Base-by-base conservation (phyloP, 345 rosid species). In the Hypericum perforatum region DNA sequence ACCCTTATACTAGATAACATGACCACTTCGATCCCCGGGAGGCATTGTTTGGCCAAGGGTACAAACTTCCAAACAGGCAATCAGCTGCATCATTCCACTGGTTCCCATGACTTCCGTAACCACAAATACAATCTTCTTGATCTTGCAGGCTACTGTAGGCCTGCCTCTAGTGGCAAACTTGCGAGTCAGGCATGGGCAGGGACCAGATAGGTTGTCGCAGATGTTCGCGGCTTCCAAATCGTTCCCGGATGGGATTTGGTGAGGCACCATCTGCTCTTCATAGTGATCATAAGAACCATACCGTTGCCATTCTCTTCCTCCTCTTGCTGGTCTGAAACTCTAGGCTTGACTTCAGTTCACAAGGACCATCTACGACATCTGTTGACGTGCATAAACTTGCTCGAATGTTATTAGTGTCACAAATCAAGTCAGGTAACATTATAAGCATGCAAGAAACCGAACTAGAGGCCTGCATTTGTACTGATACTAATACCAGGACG, bases 181-280 rank as follows among this genome's bases (percentile, higher is more conserved):
- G 32, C 68, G 58, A 32, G 60, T 64, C 42, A 75, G 69, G 53
- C 95, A 89, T 37, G 92, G 95, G 76, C 87, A 89, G 61, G 81
- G 81, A 14, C 95, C 94, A 8, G 76, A 83, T 53, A 86, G 37
- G 11, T 78, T 64, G 41, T 89, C 97, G 42, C 97, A 89, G 0
- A 89, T 63, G 46, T 89, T 95, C 68, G 82, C 57, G 0, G 95
- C 78, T 60, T 86, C 95, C 63, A 89, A 74, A 6, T 92, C 95
- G 58, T 76, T 76, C 39, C 95, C 97, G 9, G 87, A 70, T 10
- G 89, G 85, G 50, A 77, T 44, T 46, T 72, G 82, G 48, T 63
- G n/a, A 22, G 32, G 2, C 32, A 22, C 32, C 56, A 56, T 74
- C 49, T 41, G 62, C 49, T 60, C 70, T 13, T 45, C 77, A 16